Evolutionary conservation across 2,329 filamentous ascomycete genomes (phyloP), one percentile per base, ranked within the genome.

Genomic region (Xylariaceae sp.): DNA sequence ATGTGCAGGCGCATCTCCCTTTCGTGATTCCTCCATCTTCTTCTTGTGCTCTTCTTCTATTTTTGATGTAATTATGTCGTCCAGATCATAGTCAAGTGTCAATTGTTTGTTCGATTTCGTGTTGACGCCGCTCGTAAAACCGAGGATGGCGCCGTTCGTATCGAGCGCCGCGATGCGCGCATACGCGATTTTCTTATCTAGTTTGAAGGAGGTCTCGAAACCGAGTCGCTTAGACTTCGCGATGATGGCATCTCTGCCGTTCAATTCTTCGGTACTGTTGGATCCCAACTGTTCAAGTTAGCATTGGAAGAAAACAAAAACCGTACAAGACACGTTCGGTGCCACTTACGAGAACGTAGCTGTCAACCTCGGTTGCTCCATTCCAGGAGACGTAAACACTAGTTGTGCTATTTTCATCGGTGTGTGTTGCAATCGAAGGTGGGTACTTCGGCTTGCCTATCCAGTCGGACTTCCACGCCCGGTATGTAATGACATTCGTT

Each of bases 391-490:
- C 47, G 19, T 49, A 45, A 6, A 49, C 22, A 11, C 10, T 32
- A 4, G 27, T 45, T 5, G 23, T 22, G 16, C 22, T 23, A 17
- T 12, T 19, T 16, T 25, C 32, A 8, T 20, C 35, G 19, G 25
- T 22, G 6, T 7, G 2, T 3, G 36, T 36, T 3, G 48, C 48
- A 16, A 50, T 48, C 20, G 33, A 41, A 14, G 48, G 48, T 17
- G 42, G 37, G 45, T 45, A 50, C 16, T 4, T 37, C 3, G 48
- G 48, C 35, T 29, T 37, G 35, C 48, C 48, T 4, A 45, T 35
- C 48, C 48, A 50, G 29, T 48, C 45, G 1, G 41, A 22, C 25
- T 50, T 50, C 39, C 32, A 45, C 6, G 48, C 45, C 10, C 48
- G 48, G 20, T 50, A 50, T 6, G 48, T 42, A 41, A 50, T 43